Evolutionary conservation across 148 eudicot genomes (phyloP).

Genomic region (Chenopodium suecicum): DNA sequence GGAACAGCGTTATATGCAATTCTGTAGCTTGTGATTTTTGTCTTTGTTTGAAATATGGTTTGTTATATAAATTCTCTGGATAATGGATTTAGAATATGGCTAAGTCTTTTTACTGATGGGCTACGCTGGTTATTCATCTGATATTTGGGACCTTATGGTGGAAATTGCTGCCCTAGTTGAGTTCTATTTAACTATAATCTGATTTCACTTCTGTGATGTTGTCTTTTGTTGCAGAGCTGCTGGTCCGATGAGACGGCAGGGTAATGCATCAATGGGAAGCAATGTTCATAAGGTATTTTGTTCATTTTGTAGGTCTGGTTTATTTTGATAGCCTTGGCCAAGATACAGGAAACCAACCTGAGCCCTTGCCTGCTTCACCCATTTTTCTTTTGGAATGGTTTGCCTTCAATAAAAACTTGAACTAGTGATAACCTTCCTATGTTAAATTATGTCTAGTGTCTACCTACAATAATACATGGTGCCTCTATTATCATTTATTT

Average conservation of each 20-base stretch:
- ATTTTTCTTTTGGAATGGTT: neutral
- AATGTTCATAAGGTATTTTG: constrained; percentile 18
- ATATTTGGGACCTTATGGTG: constrained; percentile 23
- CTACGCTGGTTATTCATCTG: constrained; percentile 16
- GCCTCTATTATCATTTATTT: neutral
- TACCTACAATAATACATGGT: neutral
- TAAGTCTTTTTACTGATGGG: neutral
- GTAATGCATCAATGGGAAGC: constrained; percentile 27
- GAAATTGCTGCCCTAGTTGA: constrained; percentile 20
- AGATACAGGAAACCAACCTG: neutral
- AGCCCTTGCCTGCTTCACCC: too few species aligned
- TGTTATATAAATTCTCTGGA: constrained; percentile 20
- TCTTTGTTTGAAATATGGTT: constrained; percentile 28
- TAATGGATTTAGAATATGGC: constrained; percentile 1
- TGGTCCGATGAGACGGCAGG: constrained; percentile 32
- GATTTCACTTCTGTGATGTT: constrained; percentile 24
- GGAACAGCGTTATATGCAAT: constrained; percentile 10
- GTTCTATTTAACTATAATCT: neutral
- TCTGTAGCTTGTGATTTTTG: constrained; percentile 21
- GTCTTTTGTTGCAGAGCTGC: constrained; percentile 57
- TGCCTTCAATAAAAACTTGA: neutral
- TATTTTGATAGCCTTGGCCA: neutral
- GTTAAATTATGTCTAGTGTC: neutral
- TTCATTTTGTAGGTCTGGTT: neutral
- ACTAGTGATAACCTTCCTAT: neutral